Percentiles rank a stretch among this genome's conserved stretches.
These are phyloP conservation scores for Pythium angustatum DNA, from an alignment of 352 stramenopile genomes.

Conservation along the genomic window DNA sequence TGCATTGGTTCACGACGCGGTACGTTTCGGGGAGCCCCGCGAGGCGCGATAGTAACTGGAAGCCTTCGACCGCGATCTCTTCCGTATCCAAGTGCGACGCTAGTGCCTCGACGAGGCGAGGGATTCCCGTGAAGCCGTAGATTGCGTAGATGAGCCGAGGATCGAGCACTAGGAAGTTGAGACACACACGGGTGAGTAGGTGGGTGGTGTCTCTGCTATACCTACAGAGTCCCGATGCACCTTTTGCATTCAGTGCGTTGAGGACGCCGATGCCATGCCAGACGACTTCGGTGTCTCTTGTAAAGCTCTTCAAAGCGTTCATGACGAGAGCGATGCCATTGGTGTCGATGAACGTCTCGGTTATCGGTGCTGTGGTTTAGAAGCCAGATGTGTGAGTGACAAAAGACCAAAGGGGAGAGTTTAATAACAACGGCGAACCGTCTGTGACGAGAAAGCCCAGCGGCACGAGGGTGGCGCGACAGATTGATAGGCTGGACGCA, in stretches of 20 bases:
- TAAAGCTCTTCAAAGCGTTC: slow-evolving; percentile 47
- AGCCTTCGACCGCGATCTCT: slow-evolving; percentile 73
- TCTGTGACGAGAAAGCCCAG: slow-evolving; percentile 73
- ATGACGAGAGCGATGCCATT: slow-evolving; percentile 66
- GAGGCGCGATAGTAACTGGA: slow-evolving; percentile 62
- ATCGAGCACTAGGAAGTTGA: slow-evolving; percentile 52
- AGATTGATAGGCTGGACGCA: slow-evolving; percentile 48
- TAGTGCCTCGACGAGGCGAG: slow-evolving; percentile 62
- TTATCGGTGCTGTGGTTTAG: slow-evolving; percentile 46
- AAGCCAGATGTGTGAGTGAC: no score
- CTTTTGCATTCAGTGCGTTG: slow-evolving; percentile 61
- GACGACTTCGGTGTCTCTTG: slow-evolving; percentile 64
- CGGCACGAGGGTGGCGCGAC: slow-evolving; percentile 47
- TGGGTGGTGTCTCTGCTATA: no score
- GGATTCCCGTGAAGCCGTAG: slow-evolving; percentile 56
- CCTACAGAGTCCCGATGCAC: slow-evolving; percentile 24
- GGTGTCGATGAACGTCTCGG: slow-evolving; percentile 57
- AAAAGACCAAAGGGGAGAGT: background rate
- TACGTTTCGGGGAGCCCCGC: slow-evolving; percentile 48
- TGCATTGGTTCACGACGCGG: slow-evolving; percentile 54
- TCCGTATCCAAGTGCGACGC: slow-evolving; percentile 69
- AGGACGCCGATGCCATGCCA: slow-evolving; percentile 75
- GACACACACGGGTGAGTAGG: no score
- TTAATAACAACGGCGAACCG: slow-evolving; percentile 36
- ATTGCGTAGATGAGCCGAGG: slow-evolving; percentile 47